phyloP scores from a whole-genome alignment of 495 filamentous ascomycete genomes.

The Annulohypoxylon nitens region DNA sequence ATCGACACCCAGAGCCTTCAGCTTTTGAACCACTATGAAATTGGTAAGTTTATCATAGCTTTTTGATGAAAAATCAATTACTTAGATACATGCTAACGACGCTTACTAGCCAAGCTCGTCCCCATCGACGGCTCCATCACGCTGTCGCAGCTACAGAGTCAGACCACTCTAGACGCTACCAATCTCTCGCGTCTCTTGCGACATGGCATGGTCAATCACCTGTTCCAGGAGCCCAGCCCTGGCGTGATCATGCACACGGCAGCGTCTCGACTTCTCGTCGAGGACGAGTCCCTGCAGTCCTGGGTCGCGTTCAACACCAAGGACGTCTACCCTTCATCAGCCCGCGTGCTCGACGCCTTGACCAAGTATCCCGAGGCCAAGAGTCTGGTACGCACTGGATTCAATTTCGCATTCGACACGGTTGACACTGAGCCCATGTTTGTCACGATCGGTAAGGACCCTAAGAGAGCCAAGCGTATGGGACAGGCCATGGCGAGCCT shows the following conservation, averaged over 20 bases:
- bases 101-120: constrained; percentile 53
- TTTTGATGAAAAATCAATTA: not conserved
- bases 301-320: constrained; percentile 67
- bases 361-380: constrained; percentile 57
- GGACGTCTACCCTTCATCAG: constrained; percentile 63
- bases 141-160: constrained; percentile 58
- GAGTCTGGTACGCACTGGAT: constrained; percentile 59
- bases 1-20: constrained; percentile 55
- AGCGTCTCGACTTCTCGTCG: constrained; percentile 59
- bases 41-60: constrained; percentile 48
- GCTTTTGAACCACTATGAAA: constrained; percentile 56
- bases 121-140: constrained; percentile 57
- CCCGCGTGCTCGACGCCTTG: constrained; percentile 56
- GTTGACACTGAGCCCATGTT: constrained; percentile 65
- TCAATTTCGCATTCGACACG: constrained; percentile 62
- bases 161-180: constrained; percentile 57
- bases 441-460: constrained; percentile 61
- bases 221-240: constrained; percentile 67
- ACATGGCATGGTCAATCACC: constrained; percentile 67
- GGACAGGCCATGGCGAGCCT: constrained; percentile 65
- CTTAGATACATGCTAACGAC: constrained; percentile 29
- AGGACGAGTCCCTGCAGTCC: constrained; percentile 57
- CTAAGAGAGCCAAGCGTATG: constrained; percentile 62
- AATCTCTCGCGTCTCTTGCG: constrained; percentile 67
- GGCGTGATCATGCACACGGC: constrained; percentile 68